These are phyloP conservation scores for Pythium phragmitis DNA, from an alignment of 352 stramenopile genomes.

Conservation along the genomic window DNA sequence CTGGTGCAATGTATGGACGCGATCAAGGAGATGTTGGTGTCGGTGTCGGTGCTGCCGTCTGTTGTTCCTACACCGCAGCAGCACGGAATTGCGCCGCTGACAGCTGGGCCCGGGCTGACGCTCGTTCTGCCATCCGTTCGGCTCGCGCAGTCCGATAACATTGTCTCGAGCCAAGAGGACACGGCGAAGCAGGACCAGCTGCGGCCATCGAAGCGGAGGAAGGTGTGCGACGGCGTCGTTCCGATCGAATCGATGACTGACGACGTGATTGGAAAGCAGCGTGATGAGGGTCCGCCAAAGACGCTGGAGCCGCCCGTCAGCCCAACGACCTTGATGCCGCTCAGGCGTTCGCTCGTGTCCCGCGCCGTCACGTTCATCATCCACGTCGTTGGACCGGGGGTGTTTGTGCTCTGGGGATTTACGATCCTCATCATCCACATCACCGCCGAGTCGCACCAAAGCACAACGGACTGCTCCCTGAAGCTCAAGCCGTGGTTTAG, in stretches of 20 bases:
- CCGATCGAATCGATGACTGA: neutral
- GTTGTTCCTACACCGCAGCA: neutral
- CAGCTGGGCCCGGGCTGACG: neutral
- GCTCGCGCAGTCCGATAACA: neutral
- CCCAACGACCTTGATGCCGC: neutral
- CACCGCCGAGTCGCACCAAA: slow-evolving; percentile 1
- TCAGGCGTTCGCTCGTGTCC: neutral
- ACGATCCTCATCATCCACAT: slow-evolving; percentile 11
- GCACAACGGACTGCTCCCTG: neutral
- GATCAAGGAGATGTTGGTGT: slow-evolving; percentile 16
- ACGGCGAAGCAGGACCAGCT: neutral
- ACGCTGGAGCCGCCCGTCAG: neutral
- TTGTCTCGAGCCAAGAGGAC: neutral
- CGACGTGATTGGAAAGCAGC: neutral
- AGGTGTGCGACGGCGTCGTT: neutral
- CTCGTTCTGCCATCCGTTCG: neutral
- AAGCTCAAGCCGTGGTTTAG: slow-evolving; percentile 14
- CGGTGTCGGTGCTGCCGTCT: neutral
- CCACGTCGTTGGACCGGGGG: neutral
- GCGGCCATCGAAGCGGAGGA: neutral
- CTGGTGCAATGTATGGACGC: slow-evolving; percentile 17
- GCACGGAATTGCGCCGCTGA: neutral
- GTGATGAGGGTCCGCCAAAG: neutral
- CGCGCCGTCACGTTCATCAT: neutral
- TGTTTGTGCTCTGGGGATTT: slow-evolving; percentile 15